Evolutionary conservation across 2,329 filamentous ascomycete species (phyloP).

Genomic region (Leptographium radiaticola): DNA sequence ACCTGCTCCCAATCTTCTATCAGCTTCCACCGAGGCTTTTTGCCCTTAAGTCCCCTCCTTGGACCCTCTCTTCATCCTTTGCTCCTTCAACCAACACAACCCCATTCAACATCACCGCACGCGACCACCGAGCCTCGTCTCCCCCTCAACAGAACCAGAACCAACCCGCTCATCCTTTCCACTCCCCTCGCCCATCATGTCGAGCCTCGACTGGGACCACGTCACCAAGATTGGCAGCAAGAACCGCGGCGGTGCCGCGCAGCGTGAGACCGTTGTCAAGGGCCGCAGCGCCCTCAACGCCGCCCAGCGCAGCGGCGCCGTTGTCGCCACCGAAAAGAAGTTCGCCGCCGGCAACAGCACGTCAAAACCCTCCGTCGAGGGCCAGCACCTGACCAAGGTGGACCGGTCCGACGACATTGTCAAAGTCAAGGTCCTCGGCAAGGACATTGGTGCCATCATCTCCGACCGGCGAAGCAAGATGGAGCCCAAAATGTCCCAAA

Average conservation of each 20-base stretch:
- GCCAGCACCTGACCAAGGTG: constrained; percentile 94
- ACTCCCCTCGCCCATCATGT: constrained; percentile 39
- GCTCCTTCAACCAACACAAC: neutral
- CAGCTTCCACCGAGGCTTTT: constrained; percentile 6
- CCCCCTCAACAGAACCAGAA: neutral
- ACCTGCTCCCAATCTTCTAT: constrained; percentile 3
- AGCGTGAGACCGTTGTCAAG: constrained; percentile 79
- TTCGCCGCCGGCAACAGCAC: constrained; percentile 57
- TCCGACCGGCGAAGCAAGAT: constrained; percentile 64
- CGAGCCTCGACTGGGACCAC: constrained; percentile 64
- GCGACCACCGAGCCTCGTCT: neutral
- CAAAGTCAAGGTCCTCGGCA: constrained; percentile 85
- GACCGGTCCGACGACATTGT: constrained; percentile 96
- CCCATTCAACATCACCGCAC: neutral
- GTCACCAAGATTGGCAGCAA: constrained; percentile 92
- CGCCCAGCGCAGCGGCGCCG: constrained; percentile 63
- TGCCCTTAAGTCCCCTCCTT: neutral
- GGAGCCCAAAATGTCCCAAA: constrained; percentile 94
- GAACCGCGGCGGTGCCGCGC: constrained; percentile 49
- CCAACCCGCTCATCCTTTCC: neutral
- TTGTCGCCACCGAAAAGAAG: constrained; percentile 90
- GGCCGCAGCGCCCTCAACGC: constrained; percentile 78
- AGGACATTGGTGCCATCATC: constrained; percentile 71
- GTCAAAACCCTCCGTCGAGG: constrained; percentile 51
- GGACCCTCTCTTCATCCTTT: neutral